Percentiles rank a stretch among this genome's conserved stretches.
Conservation (phyloP, 2,329 filamentous ascomycete genomes). For the Curvularia lunata region DNA sequence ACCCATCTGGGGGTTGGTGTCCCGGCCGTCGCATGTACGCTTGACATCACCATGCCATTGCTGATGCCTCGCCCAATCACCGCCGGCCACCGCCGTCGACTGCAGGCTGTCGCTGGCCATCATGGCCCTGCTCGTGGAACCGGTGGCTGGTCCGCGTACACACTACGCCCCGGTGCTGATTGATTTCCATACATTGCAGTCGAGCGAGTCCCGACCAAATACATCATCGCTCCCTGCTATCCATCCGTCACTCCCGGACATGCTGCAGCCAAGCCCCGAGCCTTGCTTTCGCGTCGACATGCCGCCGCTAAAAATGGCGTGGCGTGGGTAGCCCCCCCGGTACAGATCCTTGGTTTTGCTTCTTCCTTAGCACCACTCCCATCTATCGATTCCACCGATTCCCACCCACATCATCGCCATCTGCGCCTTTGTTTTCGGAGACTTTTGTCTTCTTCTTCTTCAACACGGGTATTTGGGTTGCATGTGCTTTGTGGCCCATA, state of each 20-base stretch:
- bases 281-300: slow-evolving; percentile 20
- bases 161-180: slow-evolving; percentile 6
- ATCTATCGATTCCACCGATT: not conserved
- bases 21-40: slow-evolving; percentile 24
- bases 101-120: not conserved
- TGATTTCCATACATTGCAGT: slow-evolving; percentile 1
- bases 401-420: not conserved
- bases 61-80: slow-evolving; percentile 2
- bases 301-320: slow-evolving; percentile 21
- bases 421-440: not conserved
- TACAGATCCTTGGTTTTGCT: slow-evolving; percentile 19
- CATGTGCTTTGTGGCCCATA: not conserved
- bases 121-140: not conserved
- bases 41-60: slow-evolving; percentile 37
- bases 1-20: slow-evolving; percentile 33
- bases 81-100: not conserved
- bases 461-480: not conserved
- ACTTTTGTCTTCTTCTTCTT: not conserved
- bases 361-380: slow-evolving; percentile 5
- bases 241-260: slow-evolving; percentile 15
- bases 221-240: slow-evolving; percentile 16
- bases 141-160: slow-evolving; percentile 1
- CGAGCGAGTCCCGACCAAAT: slow-evolving; percentile 5
- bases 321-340: slow-evolving; percentile 7
- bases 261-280: slow-evolving; percentile 20